Evolutionary conservation across 495 filamentous ascomycete genomes (phyloP).

Genomic region (Daldinia decipiens): DNA sequence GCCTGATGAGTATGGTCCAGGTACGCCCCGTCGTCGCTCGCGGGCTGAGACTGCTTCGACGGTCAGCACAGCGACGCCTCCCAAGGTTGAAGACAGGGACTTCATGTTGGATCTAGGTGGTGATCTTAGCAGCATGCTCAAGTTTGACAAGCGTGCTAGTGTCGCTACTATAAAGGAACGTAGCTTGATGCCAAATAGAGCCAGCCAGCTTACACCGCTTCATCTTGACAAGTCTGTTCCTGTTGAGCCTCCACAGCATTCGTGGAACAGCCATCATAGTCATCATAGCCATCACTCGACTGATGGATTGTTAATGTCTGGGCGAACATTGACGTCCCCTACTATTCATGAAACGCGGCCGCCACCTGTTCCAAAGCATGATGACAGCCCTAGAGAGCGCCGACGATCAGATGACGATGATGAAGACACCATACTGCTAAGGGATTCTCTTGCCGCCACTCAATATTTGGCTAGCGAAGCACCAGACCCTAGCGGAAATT

Average conservation of each 20-base stretch:
- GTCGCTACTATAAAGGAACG: slow-evolving; percentile 54
- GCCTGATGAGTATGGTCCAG: slow-evolving; percentile 47
- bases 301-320: slow-evolving; percentile 66
- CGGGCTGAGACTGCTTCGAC: slow-evolving; percentile 61
- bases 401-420: slow-evolving; percentile 67
- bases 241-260: slow-evolving; percentile 70
- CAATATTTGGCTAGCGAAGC: slow-evolving; percentile 51
- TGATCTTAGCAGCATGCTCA: slow-evolving; percentile 76
- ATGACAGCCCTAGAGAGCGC: slow-evolving; percentile 56
- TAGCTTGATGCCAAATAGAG: slow-evolving; percentile 51
- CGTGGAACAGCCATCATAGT: slow-evolving; percentile 75
- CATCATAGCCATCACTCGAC: slow-evolving; percentile 72
- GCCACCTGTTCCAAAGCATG: slow-evolving; percentile 57
- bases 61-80: slow-evolving; percentile 74
- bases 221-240: slow-evolving; percentile 65
- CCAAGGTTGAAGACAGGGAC: slow-evolving; percentile 69
- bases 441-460: slow-evolving; percentile 67
- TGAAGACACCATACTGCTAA: slow-evolving; percentile 74
- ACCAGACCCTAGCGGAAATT: slow-evolving; percentile 14
- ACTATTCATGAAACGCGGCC: slow-evolving; percentile 24
- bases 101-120: slow-evolving; percentile 67
- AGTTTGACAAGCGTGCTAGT: slow-evolving; percentile 67
- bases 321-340: slow-evolving; percentile 48
- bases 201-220: slow-evolving; percentile 64
- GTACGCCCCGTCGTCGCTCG: slow-evolving; percentile 50